phyloP scores from a whole-genome alignment of 805 yeast genomes.

The Blastobotrys parvus region DNA sequence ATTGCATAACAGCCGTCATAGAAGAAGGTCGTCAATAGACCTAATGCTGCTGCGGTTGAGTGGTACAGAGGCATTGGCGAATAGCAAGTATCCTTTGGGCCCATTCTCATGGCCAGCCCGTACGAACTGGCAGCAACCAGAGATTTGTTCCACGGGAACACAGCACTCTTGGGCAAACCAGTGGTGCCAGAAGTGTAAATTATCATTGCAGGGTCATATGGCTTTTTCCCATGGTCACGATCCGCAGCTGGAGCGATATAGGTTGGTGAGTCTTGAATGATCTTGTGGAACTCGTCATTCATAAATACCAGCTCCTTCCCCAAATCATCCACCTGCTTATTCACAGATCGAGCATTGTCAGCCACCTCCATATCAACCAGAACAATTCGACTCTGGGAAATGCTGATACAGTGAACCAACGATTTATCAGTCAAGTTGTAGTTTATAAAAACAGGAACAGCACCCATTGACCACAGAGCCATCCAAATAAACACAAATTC shows the following conservation, averaged over 20 bases:
- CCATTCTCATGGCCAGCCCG: conserved; percentile 57
- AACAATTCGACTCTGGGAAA: conserved; percentile 54
- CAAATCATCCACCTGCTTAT: conserved; percentile 28
- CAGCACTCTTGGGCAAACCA: conserved; percentile 89
- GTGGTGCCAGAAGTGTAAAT: conserved; percentile 94
- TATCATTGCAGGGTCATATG: conserved; percentile 57
- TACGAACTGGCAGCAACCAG: conserved; percentile 62
- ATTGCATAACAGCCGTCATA: conserved; percentile 71
- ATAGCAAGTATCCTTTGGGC: conserved; percentile 50
- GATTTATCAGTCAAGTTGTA: conserved; percentile 69
- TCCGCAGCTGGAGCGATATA: conserved; percentile 45
- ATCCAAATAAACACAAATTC: conserved; percentile 73
- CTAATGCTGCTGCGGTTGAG: conserved; percentile 85
- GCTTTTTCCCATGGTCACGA: conserved; percentile 48
- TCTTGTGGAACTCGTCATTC: conserved; percentile 39
- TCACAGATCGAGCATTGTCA: conserved; percentile 40
- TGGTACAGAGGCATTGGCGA: conserved; percentile 96
- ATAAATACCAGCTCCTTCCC: conserved; percentile 18
- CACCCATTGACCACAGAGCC: conserved; percentile 87
- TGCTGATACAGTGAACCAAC: conserved; percentile 68
- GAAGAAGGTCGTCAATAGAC: conserved; percentile 47
- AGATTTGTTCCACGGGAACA: conserved; percentile 84
- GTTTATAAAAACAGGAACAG: conserved; percentile 78
- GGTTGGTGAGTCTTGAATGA: conserved; percentile 32
- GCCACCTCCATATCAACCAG: conserved; percentile 69